Evolutionary conservation across 2,329 filamentous ascomycete genomes (phyloP).

Genomic region (Botrytis galanthina): DNA sequence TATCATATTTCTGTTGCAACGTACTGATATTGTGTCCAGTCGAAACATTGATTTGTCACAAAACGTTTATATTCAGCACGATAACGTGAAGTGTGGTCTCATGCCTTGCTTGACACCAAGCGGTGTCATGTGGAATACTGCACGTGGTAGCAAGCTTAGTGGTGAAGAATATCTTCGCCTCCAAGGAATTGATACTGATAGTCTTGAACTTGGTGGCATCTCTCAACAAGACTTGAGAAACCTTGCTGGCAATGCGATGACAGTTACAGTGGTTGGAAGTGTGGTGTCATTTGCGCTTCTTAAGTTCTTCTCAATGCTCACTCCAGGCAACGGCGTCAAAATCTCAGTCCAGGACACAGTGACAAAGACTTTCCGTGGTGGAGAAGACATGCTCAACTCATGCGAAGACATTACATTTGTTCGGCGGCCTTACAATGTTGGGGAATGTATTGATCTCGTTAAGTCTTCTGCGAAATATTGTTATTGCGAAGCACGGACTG

Average conservation of each 20-base stretch:
- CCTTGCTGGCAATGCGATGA: conserved; percentile 79
- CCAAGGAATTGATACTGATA: conserved; percentile 66
- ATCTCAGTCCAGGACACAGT: not conserved
- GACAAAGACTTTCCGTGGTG: not conserved
- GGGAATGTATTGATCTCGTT: conserved; percentile 28
- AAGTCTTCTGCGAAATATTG: conserved; percentile 48
- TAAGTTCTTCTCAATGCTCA: conserved; percentile 15
- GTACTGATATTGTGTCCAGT: conserved; percentile 41
- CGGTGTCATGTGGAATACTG: conserved; percentile 60
- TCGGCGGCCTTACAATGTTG: conserved; percentile 23
- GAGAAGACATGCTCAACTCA: not conserved
- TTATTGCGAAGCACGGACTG: conserved; percentile 52
- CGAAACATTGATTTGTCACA: conserved; percentile 65
- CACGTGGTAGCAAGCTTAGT: conserved; percentile 57
- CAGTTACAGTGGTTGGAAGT: conserved; percentile 66
- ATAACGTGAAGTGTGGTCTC: conserved; percentile 52
- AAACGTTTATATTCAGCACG: conserved; percentile 62
- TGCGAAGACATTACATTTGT: conserved; percentile 1
- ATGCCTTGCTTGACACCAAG: conserved; percentile 66
- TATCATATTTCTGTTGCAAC: not conserved
- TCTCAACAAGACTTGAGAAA: conserved; percentile 61
- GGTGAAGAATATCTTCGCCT: conserved; percentile 62
- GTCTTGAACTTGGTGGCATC: conserved; percentile 63
- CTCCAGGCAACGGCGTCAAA: conserved; percentile 17
- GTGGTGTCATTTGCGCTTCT: conserved; percentile 55